Base-by-base conservation (phyloP, 2,329 filamentous ascomycete genomes). In the Monilinia aucupariae region DNA sequence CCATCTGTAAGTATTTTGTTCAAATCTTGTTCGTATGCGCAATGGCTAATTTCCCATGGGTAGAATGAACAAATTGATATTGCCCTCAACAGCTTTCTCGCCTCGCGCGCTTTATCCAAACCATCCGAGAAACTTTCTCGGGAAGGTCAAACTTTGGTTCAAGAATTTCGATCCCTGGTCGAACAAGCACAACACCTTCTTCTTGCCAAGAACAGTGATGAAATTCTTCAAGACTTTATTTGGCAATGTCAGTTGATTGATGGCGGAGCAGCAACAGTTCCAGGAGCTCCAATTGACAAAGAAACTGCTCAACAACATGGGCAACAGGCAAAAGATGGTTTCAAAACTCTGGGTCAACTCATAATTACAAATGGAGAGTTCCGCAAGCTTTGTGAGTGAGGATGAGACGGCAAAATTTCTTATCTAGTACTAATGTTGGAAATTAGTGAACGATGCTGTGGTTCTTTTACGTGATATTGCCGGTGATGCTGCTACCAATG, bases 221-320 rank as follows among this genome's bases (percentile, higher is more conserved):
- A 99, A 72, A 78, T 97, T 64, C 79, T 99, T 25, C 94, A 99
- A 74, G 92, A 99, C 72, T 97, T 99, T 77, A 91, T 97, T 77
- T 99, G 90, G 89, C 90, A 96, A 74, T 92, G 92, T 0, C 86
- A 91, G 73, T 83, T 89, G 53, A 86, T 94, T 66, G 84, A 86
- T 60, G 78, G 84, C 63, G 86, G 81, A 71, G 80, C 82, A 59
- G 81, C 90, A 32, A 75, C 78, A 64, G 76, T 81, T 1, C 90
- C 91, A 4, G 80, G 81, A 62, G 82, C 85, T 1, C 88, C 91
- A 0, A 71, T 96, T 54, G 83, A 85, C 73, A 96, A 91, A 79
- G 86, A 90, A 0, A 82, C 83, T 2, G 90, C 90, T 32, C 85
- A 89, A 77, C 87, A 93, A 73, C 91, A 99, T 74, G 91, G 88